Evolutionary conservation across 2,329 filamentous ascomycete species (phyloP).

Genomic region (Sporothrix protearum): DNA sequence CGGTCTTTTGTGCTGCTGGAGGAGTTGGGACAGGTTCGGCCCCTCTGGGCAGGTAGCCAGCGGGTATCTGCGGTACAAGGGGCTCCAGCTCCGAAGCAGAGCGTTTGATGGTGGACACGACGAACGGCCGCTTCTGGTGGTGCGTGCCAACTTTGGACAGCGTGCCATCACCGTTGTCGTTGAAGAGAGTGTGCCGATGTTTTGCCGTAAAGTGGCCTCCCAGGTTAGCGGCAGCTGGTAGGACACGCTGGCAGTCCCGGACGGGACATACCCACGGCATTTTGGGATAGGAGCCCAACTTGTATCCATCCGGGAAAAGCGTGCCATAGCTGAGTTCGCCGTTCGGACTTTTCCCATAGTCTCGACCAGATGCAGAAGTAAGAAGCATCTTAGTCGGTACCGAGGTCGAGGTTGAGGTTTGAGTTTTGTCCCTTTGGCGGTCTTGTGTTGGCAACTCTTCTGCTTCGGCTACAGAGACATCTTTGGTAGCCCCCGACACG

Average conservation of each 20-base stretch:
- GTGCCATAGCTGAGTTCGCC: not conserved
- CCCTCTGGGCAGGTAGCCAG: not conserved
- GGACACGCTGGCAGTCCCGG: slow-evolving; percentile 28
- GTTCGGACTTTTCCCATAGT: not conserved
- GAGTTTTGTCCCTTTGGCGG: not conserved
- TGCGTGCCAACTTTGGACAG: slow-evolving; percentile 29
- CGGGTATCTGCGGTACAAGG: not conserved
- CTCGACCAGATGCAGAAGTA: not conserved
- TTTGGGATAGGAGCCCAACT: slow-evolving; percentile 9
- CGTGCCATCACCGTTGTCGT: slow-evolving; percentile 36
- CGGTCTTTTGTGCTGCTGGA: not conserved
- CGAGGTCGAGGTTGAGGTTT: not conserved
- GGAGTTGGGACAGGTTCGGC: not conserved
- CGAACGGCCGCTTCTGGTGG: slow-evolving; percentile 23
- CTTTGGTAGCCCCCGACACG: not conserved
- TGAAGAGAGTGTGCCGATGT: slow-evolving; percentile 29
- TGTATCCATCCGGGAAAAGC: slow-evolving; percentile 28
- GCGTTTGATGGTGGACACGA: slow-evolving; percentile 29
- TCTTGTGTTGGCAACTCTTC: not conserved
- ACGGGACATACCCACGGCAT: slow-evolving; percentile 31
- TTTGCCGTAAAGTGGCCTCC: slow-evolving; percentile 29
- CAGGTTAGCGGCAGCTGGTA: slow-evolving; percentile 16
- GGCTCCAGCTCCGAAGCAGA: slow-evolving; percentile 25
- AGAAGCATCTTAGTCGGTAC: not conserved
- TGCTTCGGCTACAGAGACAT: not conserved